These are phyloP conservation scores for Phytopythium cucurbitacearum DNA, from an alignment of 352 stramenopile species.

Conservation along the genomic window DNA sequence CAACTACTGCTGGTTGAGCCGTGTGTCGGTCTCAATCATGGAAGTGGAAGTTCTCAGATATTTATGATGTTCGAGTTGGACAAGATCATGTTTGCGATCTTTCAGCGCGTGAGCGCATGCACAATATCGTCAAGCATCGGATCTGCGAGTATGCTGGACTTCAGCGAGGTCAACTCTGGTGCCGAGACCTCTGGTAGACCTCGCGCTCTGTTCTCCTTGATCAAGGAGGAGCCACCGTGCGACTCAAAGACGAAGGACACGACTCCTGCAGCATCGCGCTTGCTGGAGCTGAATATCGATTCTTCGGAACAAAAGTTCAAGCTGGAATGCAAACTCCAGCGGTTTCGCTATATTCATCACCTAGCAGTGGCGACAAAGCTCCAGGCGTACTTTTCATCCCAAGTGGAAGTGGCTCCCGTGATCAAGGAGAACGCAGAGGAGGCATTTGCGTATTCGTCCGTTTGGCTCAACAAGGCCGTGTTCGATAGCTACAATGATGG, in stretches of 20 bases:
- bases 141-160: slow-evolving; percentile 66
- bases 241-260: not conserved
- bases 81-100: slow-evolving; percentile 57
- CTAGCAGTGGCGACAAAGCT: slow-evolving; percentile 58
- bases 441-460: slow-evolving; percentile 37
- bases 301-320: slow-evolving; percentile 48
- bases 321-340: slow-evolving; percentile 48
- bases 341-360: slow-evolving; percentile 74
- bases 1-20: slow-evolving; percentile 29
- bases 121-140: slow-evolving; percentile 52
- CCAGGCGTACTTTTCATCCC: slow-evolving; percentile 56
- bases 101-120: slow-evolving; percentile 48
- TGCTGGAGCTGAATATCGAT: slow-evolving; percentile 57
- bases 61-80: slow-evolving; percentile 67
- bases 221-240: slow-evolving; percentile 1
- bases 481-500: slow-evolving; percentile 19
- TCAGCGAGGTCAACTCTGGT: slow-evolving; percentile 32
- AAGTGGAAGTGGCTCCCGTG: slow-evolving; percentile 37
- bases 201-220: slow-evolving; percentile 37
- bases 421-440: slow-evolving; percentile 55
- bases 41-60: slow-evolving; percentile 19
- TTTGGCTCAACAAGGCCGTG: slow-evolving; percentile 50
- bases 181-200: slow-evolving; percentile 8
- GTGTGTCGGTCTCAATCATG: not conserved
- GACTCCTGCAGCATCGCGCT: slow-evolving; percentile 7